Evolutionary conservation across 768 basidiomycete genomes (phyloP).

Genomic region (Phanerodontia chrysosporium): DNA sequence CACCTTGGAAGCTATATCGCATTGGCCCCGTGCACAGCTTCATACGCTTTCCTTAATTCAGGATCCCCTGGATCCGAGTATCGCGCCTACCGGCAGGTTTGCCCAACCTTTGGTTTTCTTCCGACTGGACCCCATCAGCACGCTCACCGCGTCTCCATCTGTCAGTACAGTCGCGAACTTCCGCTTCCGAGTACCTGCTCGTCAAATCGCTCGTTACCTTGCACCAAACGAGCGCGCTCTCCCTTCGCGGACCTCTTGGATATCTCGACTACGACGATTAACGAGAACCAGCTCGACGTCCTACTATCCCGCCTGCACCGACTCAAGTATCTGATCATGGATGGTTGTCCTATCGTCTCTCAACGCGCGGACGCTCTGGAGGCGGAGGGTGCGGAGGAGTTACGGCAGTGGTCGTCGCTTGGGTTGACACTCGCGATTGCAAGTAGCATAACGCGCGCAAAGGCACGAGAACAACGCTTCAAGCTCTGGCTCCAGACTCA

Average conservation of each 20-base stretch:
- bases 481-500: slow-evolving; percentile 43
- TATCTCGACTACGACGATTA: slow-evolving; percentile 64
- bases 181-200: slow-evolving; percentile 67
- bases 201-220: slow-evolving; percentile 44
- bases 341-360: slow-evolving; percentile 43
- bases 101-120: slow-evolving; percentile 92
- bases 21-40: slow-evolving; percentile 50
- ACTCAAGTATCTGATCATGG: slow-evolving; percentile 66
- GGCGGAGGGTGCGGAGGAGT: slow-evolving; percentile 40
- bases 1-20: slow-evolving; percentile 53
- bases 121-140: slow-evolving; percentile 53
- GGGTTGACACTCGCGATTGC: slow-evolving; percentile 59
- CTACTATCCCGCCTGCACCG: slow-evolving; percentile 46
- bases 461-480: slow-evolving; percentile 62
- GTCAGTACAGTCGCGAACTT: slow-evolving; percentile 36
- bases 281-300: slow-evolving; percentile 48
- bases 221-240: slow-evolving; percentile 25
- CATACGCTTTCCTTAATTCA: slow-evolving; percentile 59
- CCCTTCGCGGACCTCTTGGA: slow-evolving; percentile 63
- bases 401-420: slow-evolving; percentile 53
- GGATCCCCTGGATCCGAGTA: slow-evolving; percentile 48
- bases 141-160: slow-evolving; percentile 38
- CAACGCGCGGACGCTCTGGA: slow-evolving; percentile 33
- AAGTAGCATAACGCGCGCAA: slow-evolving; percentile 59
- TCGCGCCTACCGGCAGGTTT: slow-evolving; percentile 37